These are phyloP conservation scores for Colletotrichum orbiculare DNA, from an alignment of 2,329 filamentous ascomycete species.

Conservation along the genomic window DNA sequence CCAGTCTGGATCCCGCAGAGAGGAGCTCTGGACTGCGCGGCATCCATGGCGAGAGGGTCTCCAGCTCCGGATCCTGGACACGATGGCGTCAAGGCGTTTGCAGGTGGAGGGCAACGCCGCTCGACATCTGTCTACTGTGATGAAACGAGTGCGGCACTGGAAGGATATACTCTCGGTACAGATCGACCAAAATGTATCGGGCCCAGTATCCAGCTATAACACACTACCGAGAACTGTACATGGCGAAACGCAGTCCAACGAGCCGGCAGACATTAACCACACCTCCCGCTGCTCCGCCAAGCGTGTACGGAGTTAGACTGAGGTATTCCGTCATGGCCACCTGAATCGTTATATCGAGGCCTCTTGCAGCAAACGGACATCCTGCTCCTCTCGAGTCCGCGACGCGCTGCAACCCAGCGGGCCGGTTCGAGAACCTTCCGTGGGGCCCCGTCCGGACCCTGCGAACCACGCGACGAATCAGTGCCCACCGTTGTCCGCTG, in stretches of 20 bases:
- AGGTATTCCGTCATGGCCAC: no score
- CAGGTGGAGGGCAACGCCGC: background rate
- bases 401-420: conserved; percentile 33
- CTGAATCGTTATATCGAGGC: conserved; percentile 44
- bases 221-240: background rate
- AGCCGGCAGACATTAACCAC: background rate
- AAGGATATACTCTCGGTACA: no score
- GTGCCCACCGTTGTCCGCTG: background rate
- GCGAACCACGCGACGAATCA: conserved; percentile 15
- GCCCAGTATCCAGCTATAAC: no score
- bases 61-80: conserved; percentile 13
- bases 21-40: conserved; percentile 15
- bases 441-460: conserved; percentile 45
- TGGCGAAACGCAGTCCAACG: background rate
- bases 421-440: conserved; percentile 58
- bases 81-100: conserved; percentile 21
- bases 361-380: conserved; percentile 46
- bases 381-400: conserved; percentile 1
- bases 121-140: no score
- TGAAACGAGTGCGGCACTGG: no score
- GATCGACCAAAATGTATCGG: no score
- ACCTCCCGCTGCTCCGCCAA: background rate
- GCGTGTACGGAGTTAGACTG: no score
- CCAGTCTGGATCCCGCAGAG: conserved; percentile 1
- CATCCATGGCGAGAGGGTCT: conserved; percentile 21